Conservation (phyloP, 2,329 filamentous ascomycete genomes). For the Cladosporium halotolerans region DNA sequence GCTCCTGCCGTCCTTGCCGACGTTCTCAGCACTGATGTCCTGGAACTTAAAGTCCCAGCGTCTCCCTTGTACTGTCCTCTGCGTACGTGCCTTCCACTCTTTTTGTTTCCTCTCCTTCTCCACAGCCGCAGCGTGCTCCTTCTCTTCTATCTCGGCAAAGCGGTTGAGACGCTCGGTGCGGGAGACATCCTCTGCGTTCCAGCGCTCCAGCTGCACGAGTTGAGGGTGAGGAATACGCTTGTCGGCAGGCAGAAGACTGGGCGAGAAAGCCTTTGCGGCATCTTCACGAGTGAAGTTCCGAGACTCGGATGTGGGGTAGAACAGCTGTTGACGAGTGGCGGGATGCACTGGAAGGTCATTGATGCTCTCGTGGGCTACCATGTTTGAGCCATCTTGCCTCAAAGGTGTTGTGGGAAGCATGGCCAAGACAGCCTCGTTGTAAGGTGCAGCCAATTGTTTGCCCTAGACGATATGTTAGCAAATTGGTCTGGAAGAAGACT, state of each 20-base stretch:
- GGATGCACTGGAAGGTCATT: constrained; percentile 59
- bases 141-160: constrained; percentile 12
- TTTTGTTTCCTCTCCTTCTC: constrained; percentile 35
- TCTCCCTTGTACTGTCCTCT: constrained; percentile 40
- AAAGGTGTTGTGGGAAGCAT: constrained; percentile 72
- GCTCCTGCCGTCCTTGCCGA: constrained; percentile 49
- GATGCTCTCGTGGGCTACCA: constrained; percentile 52
- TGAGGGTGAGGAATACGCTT: constrained; percentile 59
- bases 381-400: constrained; percentile 31
- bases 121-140: constrained; percentile 35
- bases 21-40: constrained; percentile 51
- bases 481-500: not conserved
- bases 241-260: constrained; percentile 55
- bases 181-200: constrained; percentile 33
- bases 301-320: constrained; percentile 59
- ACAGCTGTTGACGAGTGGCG: constrained; percentile 49
- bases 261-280: constrained; percentile 55
- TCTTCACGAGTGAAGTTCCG: constrained; percentile 60
- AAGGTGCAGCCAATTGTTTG: constrained; percentile 69
- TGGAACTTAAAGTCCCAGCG: constrained; percentile 57
- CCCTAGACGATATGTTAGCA: constrained; percentile 47
- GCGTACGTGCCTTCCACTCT: constrained; percentile 39
- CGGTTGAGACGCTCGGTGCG: constrained; percentile 37
- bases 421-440: constrained; percentile 64
- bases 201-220: constrained; percentile 45